Evolutionary conservation across 495 filamentous ascomycete species (phyloP).

Genomic region (Xanthoparmelia taractica): DNA sequence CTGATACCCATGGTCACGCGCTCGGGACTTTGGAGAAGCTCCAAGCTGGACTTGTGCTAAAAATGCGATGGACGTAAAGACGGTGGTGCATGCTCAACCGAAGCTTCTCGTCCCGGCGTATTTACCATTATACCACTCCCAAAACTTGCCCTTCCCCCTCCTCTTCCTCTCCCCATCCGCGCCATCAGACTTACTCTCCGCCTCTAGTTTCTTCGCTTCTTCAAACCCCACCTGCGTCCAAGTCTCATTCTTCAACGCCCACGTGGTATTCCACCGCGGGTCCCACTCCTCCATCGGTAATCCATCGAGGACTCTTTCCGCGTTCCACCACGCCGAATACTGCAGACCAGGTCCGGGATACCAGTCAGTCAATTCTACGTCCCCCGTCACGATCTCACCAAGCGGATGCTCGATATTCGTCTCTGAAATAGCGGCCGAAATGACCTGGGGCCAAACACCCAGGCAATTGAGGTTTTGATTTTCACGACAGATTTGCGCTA

Average conservation of each 20-base stretch:
- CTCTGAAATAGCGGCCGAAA: slow-evolving; percentile 8
- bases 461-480: slow-evolving; percentile 14
- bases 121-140: not conserved
- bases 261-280: slow-evolving; percentile 19
- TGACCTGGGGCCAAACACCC: slow-evolving; percentile 22
- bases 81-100: not conserved
- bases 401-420: slow-evolving; percentile 19
- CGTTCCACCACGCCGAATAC: slow-evolving; percentile 19
- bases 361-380: not conserved
- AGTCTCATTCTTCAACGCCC: slow-evolving; percentile 9
- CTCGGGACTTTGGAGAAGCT: too few species aligned
- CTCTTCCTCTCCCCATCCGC: not conserved
- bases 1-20: too few species aligned
- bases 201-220: slow-evolving; percentile 2
- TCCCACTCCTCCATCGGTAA: slow-evolving; percentile 13
- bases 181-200: not conserved
- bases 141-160: not conserved
- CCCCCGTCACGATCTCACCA: slow-evolving; percentile 4
- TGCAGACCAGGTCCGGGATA: slow-evolving; percentile 14
- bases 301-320: slow-evolving; percentile 9
- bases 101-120: not conserved
- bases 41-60: too few species aligned
- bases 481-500: slow-evolving; percentile 1
- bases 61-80: not conserved
- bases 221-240: slow-evolving; percentile 9